phyloP scores from a whole-genome alignment of 805 yeast species.

The Yamadazyma takamatsuzukensis region DNA sequence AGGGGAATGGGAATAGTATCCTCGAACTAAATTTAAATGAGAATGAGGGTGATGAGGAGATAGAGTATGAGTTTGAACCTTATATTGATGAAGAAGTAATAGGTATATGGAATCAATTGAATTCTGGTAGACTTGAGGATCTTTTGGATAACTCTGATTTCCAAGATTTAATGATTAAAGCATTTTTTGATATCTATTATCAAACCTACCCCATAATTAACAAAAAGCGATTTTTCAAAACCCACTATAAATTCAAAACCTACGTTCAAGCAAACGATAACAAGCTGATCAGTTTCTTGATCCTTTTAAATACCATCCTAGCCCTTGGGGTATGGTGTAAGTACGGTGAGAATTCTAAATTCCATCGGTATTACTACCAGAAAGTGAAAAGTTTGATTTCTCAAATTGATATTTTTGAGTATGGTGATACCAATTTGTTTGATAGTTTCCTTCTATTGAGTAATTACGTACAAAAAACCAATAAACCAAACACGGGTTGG shows the following conservation, averaged over 20 bases:
- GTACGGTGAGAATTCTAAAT: conserved; percentile 16
- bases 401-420: conserved; percentile 17
- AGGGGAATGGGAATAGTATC: conserved; percentile 20
- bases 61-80: conserved; percentile 10
- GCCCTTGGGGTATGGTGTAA: conserved; percentile 21
- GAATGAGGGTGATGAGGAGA: conserved; percentile 5
- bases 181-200: conserved; percentile 15
- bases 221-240: conserved; percentile 15
- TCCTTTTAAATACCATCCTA: conserved; percentile 15
- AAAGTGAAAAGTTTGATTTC: conserved; percentile 12
- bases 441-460: conserved; percentile 19
- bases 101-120: conserved; percentile 13
- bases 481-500: conserved; percentile 19
- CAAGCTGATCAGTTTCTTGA: conserved; percentile 13
- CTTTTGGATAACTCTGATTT: conserved; percentile 13
- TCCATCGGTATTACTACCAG: conserved; percentile 16
- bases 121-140: conserved; percentile 16
- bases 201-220: conserved; percentile 18
- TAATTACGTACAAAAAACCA: conserved; percentile 17
- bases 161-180: conserved; percentile 13
- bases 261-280: conserved; percentile 5
- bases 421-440: conserved; percentile 16
- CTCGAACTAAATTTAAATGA: conserved; percentile 18
- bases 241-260: conserved; percentile 8
- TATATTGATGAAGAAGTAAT: conserved; percentile 16